Base-by-base conservation (phyloP, 768 basidiomycete genomes). In the Boletus sensibilis region DNA sequence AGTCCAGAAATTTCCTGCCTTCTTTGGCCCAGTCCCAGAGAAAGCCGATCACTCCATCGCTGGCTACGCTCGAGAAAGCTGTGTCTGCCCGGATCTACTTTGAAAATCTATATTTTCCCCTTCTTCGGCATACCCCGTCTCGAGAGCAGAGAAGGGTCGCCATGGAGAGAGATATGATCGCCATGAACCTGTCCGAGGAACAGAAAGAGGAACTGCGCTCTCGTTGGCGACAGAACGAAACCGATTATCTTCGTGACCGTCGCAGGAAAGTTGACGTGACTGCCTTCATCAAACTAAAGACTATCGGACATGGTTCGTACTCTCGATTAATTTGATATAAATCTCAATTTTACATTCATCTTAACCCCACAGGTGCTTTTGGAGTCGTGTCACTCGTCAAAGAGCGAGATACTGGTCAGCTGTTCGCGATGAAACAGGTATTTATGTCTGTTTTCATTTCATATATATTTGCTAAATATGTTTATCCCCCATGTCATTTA, bases 341-440 rank as follows among this genome's bases (percentile, higher is more conserved):
- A 45, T 42, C 14, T 64, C 62, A 54, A 60, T 63, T 59, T 56
- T 59, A 39, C 51, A 45, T 63, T 62, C 66, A 71, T 65, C 58
- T 55, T 68, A 68, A 66, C 61, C 61, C 64, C 60, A 57, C 72
- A 88, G 93, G 93, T 64, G 95, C 95, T 11, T 98, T 99, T 74
- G 96, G 95, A 1, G 95, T 98, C 43, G 96, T 99, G 18, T 90
- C 88, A 11, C 83, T 99, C 48, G 96, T 97, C 38, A 85, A 80
- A 72, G 94, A 98, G 74, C 83, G 82, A 64, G 78, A 82, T 25
- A 83, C 86, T 5, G 90, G 92, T 18, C 82, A 85, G 58, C 77
- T 98, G 44, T 98, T 86, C 67, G 94, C 94, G 52, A 98, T 99
- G 92, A 99, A 98, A 73, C 91, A 98, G 87, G 90, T 92, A 68